phyloP scores from a whole-genome alignment of 2,329 filamentous ascomycete genomes.

The Monosporascus sp. region DNA sequence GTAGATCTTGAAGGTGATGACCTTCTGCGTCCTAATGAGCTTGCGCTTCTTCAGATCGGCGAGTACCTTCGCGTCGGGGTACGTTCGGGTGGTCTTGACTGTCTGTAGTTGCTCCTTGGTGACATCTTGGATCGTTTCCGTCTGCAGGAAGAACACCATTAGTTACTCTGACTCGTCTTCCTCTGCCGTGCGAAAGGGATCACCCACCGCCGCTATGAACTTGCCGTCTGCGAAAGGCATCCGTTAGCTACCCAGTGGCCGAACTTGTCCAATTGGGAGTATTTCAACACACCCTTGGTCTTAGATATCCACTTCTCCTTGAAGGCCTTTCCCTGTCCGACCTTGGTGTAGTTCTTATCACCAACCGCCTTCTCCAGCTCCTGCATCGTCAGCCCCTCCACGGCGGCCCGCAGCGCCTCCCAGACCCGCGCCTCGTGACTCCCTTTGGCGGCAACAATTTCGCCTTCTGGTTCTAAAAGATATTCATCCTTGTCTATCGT shows the following conservation, averaged over 20 bases:
- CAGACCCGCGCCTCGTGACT: constrained; percentile 82
- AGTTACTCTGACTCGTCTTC: neutral
- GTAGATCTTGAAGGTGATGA: constrained; percentile 73
- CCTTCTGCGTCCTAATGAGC: constrained; percentile 76
- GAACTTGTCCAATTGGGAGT: neutral
- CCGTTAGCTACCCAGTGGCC: constrained; percentile 40
- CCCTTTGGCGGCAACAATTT: constrained; percentile 66
- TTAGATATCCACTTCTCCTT: constrained; percentile 68
- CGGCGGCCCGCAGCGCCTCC: constrained; percentile 61
- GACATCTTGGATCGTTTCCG: constrained; percentile 72
- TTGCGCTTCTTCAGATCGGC: constrained; percentile 89
- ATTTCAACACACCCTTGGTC: constrained; percentile 42
- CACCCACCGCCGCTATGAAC: constrained; percentile 23
- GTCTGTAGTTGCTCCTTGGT: constrained; percentile 70
- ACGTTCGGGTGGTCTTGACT: constrained; percentile 64
- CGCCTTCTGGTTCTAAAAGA: constrained; percentile 67
- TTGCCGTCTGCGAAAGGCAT: constrained; percentile 30
- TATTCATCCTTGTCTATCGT: constrained; percentile 75
- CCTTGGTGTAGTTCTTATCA: constrained; percentile 67
- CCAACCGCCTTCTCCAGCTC: constrained; percentile 67
- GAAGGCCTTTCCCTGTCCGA: constrained; percentile 94
- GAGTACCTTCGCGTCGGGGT: constrained; percentile 68
- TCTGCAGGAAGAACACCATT: constrained; percentile 28
- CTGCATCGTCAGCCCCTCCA: constrained; percentile 76
- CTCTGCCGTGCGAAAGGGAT: neutral